These are phyloP conservation scores for Daldinia vernicosa DNA, from an alignment of 495 filamentous ascomycete species.

Conservation along the genomic window DNA sequence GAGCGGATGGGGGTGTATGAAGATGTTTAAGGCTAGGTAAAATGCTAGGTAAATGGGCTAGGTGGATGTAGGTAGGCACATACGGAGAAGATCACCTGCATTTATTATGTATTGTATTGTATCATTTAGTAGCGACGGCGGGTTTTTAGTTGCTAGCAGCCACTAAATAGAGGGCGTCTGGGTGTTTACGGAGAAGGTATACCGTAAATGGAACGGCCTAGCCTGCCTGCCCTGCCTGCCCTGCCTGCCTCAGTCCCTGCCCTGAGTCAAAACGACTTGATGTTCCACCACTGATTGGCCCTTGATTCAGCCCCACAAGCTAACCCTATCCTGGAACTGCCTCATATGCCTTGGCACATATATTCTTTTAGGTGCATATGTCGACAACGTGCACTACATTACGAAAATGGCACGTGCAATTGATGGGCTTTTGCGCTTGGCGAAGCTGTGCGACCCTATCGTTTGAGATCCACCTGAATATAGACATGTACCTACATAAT, in stretches of 20 bases:
- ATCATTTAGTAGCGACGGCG: constrained; percentile 7
- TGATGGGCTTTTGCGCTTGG: constrained; percentile 26
- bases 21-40: constrained; percentile 20
- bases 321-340: constrained; percentile 12
- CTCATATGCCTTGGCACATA: constrained; percentile 20
- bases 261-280: constrained; percentile 26
- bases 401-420: constrained; percentile 15
- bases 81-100: constrained; percentile 42
- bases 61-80: constrained; percentile 30
- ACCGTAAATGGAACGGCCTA: constrained; percentile 23
- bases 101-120: constrained; percentile 10
- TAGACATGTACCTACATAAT: background rate
- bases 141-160: constrained; percentile 17
- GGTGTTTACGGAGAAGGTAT: background rate
- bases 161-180: background rate
- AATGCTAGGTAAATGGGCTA: background rate
- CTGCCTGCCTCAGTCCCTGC: constrained; percentile 19
- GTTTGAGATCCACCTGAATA: constrained; percentile 19
- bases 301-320: constrained; percentile 31
- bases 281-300: constrained; percentile 23
- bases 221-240: constrained; percentile 32
- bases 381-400: too few relatives aligned
- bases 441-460: constrained; percentile 35
- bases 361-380: constrained; percentile 22
- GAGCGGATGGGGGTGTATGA: constrained; percentile 17